Evolutionary conservation across 257 asterid genomes (phyloP).

Genomic region (Solanum boliviense): DNA sequence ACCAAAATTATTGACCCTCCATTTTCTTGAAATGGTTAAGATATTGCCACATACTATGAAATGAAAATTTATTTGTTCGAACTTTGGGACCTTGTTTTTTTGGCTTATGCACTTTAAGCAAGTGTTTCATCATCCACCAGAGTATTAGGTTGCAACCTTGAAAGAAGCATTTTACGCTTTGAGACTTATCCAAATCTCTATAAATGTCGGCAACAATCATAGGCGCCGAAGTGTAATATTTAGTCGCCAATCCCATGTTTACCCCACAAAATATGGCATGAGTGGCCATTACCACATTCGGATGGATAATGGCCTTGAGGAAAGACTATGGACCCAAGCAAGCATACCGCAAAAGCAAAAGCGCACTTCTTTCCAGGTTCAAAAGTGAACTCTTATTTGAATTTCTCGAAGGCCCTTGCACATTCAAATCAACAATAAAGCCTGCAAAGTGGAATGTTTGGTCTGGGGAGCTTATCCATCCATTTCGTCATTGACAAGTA

Average conservation of each 20-base stretch:
- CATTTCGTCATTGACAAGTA: no score
- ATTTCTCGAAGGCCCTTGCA: background rate
- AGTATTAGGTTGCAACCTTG: background rate
- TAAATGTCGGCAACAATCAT: no score
- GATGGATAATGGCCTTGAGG: background rate
- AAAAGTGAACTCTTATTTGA: background rate
- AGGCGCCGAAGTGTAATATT: background rate
- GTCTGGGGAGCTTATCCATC: background rate
- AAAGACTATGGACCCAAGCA: background rate
- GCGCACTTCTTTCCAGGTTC: no score
- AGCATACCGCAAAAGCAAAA: no score
- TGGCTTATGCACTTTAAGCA: background rate
- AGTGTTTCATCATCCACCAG: background rate
- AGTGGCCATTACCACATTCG: no score
- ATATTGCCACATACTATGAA: background rate
- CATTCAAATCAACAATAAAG: background rate
- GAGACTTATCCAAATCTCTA: no score
- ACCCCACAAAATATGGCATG: background rate
- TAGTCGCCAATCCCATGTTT: background rate
- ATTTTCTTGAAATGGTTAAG: background rate
- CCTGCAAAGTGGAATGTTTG: background rate
- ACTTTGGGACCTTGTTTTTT: background rate
- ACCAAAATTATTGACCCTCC: background rate
- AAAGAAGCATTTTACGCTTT: background rate
- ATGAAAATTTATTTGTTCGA: background rate